Evolutionary conservation across 495 filamentous ascomycete genomes (phyloP), one percentile per base, ranked within the genome.

Genomic region (Polyplosphaeria fusca): DNA sequence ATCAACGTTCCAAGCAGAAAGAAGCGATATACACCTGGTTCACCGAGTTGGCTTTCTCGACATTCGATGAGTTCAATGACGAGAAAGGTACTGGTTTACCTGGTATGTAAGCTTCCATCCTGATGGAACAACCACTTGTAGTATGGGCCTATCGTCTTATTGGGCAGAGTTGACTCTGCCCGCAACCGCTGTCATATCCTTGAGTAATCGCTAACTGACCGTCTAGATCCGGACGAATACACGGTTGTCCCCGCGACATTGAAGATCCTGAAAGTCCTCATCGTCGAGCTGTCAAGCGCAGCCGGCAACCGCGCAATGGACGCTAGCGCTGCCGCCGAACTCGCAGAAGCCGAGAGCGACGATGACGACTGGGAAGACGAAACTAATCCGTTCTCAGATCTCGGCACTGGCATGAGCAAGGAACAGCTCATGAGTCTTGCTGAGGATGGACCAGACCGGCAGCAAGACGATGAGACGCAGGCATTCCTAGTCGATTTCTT

Each of bases 201-300:
- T 5, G 2, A 1, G 42, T 56, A 52, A 53, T 16, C 19, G 4
- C 3, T 16, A 14, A 1, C n/a, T n/a, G n/a, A n/a, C n/a, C n/a
- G n/a, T 38, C 24, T 35, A 86, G 88, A 90, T 64, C 93, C 93
- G 1, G 91, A 95, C 63, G 85, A 82, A 65, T 97, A 83, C 74
- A 95, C 92, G n/a, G 83, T 85, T 53, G 84, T 97, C 42, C 78
- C 90, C 0, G 90, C 90, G 0, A 83, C 88, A 2, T 75, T 98
- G 66, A 98, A 98, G 74, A 96, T 98, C 66, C 73, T 96, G 71
- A 98, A 98, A 75, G 86, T 98, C 5, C 80, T 98, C 0, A 83
- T 96, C 45, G 87, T 95, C 67, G 93, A 98, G 70, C 80, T 98
- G 23, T 75, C 76, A 19, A 84, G 86, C 3, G 84, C 86, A 14